Evolutionary conservation across 1,139 yeast species (phyloP), one percentile per base, ranked within the genome.

Genomic region (Geotrichum aggregatum): DNA sequence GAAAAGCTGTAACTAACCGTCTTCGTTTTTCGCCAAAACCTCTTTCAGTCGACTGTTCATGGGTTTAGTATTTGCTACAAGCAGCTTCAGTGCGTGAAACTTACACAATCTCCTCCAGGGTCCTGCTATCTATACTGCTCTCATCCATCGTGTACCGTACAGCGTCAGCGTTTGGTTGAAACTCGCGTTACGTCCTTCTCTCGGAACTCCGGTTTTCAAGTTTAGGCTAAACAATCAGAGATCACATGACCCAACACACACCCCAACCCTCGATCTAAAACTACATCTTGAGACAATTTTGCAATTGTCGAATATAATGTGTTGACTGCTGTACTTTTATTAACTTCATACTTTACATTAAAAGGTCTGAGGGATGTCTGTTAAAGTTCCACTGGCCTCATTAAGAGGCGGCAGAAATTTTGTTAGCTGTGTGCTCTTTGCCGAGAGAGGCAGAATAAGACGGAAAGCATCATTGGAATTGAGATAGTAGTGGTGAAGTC

Each of bases 381-480:
- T 14, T 13, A 6, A 13, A 21, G 18, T 4, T 24, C 2, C 33
- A n/a, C 33, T 31, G 16, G 10, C 40, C 2, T 3, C 16, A 19
- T 39, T 18, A 3, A 39, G 28, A 39, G 35, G 45, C 6, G 54
- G 54, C 19, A 63, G 51, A 36, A 63, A 64, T 13, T 63, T 62
- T 22, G 80, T 72, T 59, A 84, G 65, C 36, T 69, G 61, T 1
- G 75, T 66, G 40, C 82, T 69, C 55, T 70, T 74, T 14, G 76
- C 76, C 1, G 85, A 80, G 16, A 84, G 64, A 1, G 91, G 89
- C 34, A 84, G 67, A 2, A 88, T 83, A 58, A 92, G 74, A 59
- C 96, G 76, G 66, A 77, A 91, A 0, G 98, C 98, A 70, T 92
- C 98, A 62, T 87, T 95, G 56, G 94, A 87, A 67, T 89, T 91